phyloP scores from a whole-genome alignment of 441 rosid genomes.

The Syzygium malaccense region DNA sequence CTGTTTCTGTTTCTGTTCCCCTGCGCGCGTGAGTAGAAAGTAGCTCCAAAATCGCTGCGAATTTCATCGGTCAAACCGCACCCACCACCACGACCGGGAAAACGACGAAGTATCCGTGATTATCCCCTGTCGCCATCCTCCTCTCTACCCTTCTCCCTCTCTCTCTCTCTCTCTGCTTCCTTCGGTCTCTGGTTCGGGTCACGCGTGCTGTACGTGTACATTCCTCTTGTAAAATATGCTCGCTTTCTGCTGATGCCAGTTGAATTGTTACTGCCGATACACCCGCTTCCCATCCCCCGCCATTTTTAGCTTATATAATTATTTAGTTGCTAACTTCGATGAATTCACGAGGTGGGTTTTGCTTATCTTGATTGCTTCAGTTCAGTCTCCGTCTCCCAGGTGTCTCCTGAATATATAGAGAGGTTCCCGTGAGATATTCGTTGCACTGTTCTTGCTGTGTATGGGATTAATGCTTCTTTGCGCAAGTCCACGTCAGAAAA shows the following conservation, averaged over 20 bases:
- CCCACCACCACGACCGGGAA: slow-evolving; percentile 14
- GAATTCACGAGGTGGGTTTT: background rate
- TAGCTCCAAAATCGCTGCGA: background rate
- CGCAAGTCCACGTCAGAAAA: background rate
- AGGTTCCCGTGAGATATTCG: background rate
- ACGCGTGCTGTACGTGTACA: background rate
- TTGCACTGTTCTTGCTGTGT: background rate
- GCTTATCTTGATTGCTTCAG: background rate
- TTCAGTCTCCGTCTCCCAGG: background rate
- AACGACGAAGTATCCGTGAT: slow-evolving; percentile 62
- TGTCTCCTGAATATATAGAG: background rate
- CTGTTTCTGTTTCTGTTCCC: background rate
- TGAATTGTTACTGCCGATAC: background rate
- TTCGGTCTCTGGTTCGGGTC: background rate
- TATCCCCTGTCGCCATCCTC: slow-evolving; percentile 17
- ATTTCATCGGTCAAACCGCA: background rate
- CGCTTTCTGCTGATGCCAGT: background rate
- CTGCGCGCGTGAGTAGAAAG: background rate
- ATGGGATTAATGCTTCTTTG: background rate
- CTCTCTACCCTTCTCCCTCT: background rate
- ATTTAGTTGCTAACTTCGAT: background rate
- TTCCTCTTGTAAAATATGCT: background rate
- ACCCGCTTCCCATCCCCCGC: background rate
- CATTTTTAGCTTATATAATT: background rate
- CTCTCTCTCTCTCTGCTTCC: background rate